Evolutionary conservation across 2,329 filamentous ascomycete genomes (phyloP).

Genomic region (Alternaria gansuensis): DNA sequence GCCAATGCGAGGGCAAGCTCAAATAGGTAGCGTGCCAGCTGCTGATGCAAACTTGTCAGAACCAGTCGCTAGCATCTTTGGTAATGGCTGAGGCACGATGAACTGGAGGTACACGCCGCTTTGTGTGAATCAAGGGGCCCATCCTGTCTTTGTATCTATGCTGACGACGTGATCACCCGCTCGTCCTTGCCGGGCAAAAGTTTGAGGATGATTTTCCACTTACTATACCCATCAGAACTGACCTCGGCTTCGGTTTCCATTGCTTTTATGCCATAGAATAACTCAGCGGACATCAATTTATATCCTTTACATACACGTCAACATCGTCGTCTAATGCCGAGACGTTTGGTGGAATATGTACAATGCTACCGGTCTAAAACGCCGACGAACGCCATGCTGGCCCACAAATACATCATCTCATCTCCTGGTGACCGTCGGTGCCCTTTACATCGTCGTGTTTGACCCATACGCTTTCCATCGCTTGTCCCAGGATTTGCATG

Average conservation of each 20-base stretch:
- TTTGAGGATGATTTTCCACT: neutral
- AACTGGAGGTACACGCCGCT: neutral
- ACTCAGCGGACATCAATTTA: neutral
- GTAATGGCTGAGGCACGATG: slow-evolving; percentile 4
- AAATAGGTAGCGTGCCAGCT: neutral
- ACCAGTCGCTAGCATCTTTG: slow-evolving; percentile 12
- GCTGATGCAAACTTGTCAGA: neutral
- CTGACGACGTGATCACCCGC: neutral
- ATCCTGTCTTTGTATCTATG: no score
- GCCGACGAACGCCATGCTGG: slow-evolving; percentile 35
- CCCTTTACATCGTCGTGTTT: slow-evolving; percentile 47
- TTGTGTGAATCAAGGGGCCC: no score
- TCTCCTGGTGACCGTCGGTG: slow-evolving; percentile 48
- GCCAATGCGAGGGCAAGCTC: slow-evolving; percentile 1
- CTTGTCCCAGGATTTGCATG: slow-evolving; percentile 76
- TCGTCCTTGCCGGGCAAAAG: neutral
- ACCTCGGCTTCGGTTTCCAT: neutral
- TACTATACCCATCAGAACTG: neutral
- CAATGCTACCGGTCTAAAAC: slow-evolving; percentile 7
- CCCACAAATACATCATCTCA: slow-evolving; percentile 31
- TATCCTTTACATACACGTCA: neutral
- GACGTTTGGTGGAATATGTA: neutral
- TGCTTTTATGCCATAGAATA: neutral
- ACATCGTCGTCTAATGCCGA: neutral
- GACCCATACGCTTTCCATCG: slow-evolving; percentile 65